phyloP scores from a whole-genome alignment of 2,329 filamentous ascomycete genomes.

The Fusarium irregulare region DNA sequence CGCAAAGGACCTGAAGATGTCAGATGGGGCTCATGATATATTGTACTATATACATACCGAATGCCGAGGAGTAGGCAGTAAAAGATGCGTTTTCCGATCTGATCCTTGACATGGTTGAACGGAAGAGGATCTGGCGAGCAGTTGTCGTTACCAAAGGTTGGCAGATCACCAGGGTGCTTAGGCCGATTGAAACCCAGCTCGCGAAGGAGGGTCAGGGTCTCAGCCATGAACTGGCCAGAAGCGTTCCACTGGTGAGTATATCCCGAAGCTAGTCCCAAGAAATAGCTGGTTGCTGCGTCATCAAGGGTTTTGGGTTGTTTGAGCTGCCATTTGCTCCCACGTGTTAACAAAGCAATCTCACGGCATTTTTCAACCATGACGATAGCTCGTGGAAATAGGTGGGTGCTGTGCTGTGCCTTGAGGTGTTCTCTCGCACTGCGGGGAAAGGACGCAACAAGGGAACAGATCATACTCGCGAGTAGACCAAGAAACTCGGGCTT shows the following conservation, averaged over 20 bases:
- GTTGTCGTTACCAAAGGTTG: conserved; percentile 55
- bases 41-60: conserved; percentile 57
- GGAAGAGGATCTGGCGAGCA: conserved; percentile 56
- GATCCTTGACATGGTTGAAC: conserved; percentile 77
- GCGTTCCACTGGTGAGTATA: conserved; percentile 76
- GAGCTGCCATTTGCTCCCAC: conserved; percentile 65
- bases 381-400: conserved; percentile 75
- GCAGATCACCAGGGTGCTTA: conserved; percentile 56
- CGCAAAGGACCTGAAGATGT: conserved; percentile 72
- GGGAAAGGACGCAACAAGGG: conserved; percentile 80
- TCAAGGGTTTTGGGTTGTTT: conserved; percentile 62
- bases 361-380: conserved; percentile 78
- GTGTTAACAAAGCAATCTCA: conserved; percentile 73
- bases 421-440: conserved; percentile 76
- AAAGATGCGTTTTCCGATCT: conserved; percentile 82
- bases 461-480: conserved; percentile 78
- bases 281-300: conserved; percentile 79
- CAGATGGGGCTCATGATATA: conserved; percentile 15
- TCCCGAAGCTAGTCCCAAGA: conserved; percentile 73
- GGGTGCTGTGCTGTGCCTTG: conserved; percentile 71
- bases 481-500: conserved; percentile 76
- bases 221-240: conserved; percentile 78
- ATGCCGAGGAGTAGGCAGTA: conserved; percentile 84
- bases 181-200: conserved; percentile 73
- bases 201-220: conserved; percentile 75